Evolutionary conservation across 2,329 filamentous ascomycete species (phyloP), one percentile per base, ranked within the genome.

Genomic region (Monosporascus sp.): DNA sequence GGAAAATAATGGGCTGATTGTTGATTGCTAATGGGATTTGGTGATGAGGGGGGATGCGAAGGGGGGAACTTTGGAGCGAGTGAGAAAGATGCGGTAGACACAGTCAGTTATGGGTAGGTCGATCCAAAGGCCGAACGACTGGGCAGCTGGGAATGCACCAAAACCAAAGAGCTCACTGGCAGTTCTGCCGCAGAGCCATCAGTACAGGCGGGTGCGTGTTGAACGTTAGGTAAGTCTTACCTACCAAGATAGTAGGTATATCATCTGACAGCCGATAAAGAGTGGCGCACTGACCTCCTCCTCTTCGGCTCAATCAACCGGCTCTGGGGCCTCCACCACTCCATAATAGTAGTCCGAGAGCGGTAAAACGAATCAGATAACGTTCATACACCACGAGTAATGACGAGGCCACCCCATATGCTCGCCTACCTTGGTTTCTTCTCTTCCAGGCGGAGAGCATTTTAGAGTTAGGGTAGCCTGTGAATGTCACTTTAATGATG

Each of bases 381-480:
- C 67, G 63, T 64, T 59, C 61, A 69, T 51, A 56, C 61, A 56
- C 69, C 73, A 75, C 73, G 73, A 68, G 72, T 53, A 60, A 58
- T 48, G 55, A 57, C 51, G 54, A 38, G 22, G 49, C 45, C 48
- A 37, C 51, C 50, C 24, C 11, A 46, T 46, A 46, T 27, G 43
- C 24, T n/a, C 31, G 31, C 11, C 31, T 34, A 34, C 11, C 31
- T 19, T 2, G 22, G 6, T 19, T 19, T 43, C 20, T 38, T 7
- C 22, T 43, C 40, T 24, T n/a, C 17, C 40, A 24, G 9, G 14
- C 22, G 11, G 19, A 19, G 31, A 43, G 22, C 40, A 40, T 8
- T 19, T 7, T 19, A 40, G 40, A 43, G 40, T 20, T 14, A 43
- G 40, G 31, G 31, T 34, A 14, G 31, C 31, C 9, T 34, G 31